Percentiles rank a stretch among this genome's conserved stretches.
phyloP scores from a whole-genome alignment of 2,329 filamentous ascomycete species.

The Trichoderma sp. region DNA sequence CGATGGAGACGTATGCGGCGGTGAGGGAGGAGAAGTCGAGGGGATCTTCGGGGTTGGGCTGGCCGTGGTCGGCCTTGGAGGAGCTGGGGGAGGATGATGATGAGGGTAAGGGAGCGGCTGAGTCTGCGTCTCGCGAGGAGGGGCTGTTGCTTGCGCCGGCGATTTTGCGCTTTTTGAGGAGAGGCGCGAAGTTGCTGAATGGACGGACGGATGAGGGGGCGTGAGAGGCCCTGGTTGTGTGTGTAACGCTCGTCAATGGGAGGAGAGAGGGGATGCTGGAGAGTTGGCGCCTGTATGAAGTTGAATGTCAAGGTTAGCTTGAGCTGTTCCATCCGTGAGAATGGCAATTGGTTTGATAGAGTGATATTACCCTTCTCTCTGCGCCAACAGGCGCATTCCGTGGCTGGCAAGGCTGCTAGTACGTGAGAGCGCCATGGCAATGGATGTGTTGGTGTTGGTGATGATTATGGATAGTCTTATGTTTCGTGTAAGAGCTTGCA shows the following conservation, averaged over 20 bases:
- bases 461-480: not conserved
- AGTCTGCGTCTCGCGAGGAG: conserved; percentile 7
- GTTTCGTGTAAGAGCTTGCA: conserved; percentile 1
- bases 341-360: not conserved
- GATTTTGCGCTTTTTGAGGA: conserved; percentile 42
- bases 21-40: conserved; percentile 50
- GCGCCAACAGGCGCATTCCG: conserved; percentile 27
- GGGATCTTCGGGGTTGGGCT: conserved; percentile 43
- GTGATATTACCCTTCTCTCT: conserved; percentile 26
- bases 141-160: conserved; percentile 33
- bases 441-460: not conserved
- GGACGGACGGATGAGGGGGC: conserved; percentile 22
- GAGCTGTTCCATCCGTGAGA: not conserved
- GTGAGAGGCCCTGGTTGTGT: not conserved
- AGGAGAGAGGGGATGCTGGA: not conserved
- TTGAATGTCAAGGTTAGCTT: not conserved
- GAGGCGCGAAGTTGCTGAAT: conserved; percentile 32
- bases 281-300: not conserved
- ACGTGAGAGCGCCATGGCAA: conserved; percentile 10
- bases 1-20: conserved; percentile 42
- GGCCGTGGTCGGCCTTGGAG: conserved; percentile 24
- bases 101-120: conserved; percentile 1
- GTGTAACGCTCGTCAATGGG: not conserved
- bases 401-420: conserved; percentile 20
- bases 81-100: conserved; percentile 23